Evolutionary conservation across 1,284 basidiomycete genomes (phyloP).

Genomic region (Erythrobasidium hasegawianum): DNA sequence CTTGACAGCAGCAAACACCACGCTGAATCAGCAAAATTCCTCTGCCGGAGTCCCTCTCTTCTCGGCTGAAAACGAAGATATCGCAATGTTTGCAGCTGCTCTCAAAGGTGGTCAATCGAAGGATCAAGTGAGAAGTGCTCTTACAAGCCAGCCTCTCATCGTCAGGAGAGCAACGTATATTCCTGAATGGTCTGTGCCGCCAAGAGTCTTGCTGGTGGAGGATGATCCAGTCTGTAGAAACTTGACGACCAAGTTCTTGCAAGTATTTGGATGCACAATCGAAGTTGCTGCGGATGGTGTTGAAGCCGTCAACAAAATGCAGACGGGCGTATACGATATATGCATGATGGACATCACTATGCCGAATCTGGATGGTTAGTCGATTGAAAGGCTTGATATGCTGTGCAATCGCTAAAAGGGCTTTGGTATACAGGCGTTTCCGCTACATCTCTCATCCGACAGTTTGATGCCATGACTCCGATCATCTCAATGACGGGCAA

Average conservation of each 20-base stretch:
- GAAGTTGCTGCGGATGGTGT: slow-evolving; percentile 90
- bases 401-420: not conserved
- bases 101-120: slow-evolving; percentile 31
- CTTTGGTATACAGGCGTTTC: slow-evolving; percentile 55
- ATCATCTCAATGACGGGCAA: slow-evolving; percentile 97
- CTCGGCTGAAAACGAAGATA: slow-evolving; percentile 27
- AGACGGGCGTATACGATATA: slow-evolving; percentile 84
- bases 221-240: slow-evolving; percentile 88
- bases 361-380: slow-evolving; percentile 76
- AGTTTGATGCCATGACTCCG: slow-evolving; percentile 90
- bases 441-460: slow-evolving; percentile 85
- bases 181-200: slow-evolving; percentile 56
- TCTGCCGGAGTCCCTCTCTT: slow-evolving; percentile 10
- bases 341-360: slow-evolving; percentile 73
- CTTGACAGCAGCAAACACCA: not conserved
- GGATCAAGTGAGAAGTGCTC: slow-evolving; percentile 13
- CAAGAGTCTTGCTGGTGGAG: slow-evolving; percentile 78
- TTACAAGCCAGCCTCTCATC: slow-evolving; percentile 36
- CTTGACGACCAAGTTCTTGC: slow-evolving; percentile 84
- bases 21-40: slow-evolving; percentile 12
- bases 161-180: slow-evolving; percentile 62
- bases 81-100: slow-evolving; percentile 30
- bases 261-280: slow-evolving; percentile 90
- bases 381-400: not conserved
- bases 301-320: slow-evolving; percentile 94